These are phyloP conservation scores for Boletus rufocinnamomeus DNA, from an alignment of 768 basidiomycete species.

Conservation along the genomic window DNA sequence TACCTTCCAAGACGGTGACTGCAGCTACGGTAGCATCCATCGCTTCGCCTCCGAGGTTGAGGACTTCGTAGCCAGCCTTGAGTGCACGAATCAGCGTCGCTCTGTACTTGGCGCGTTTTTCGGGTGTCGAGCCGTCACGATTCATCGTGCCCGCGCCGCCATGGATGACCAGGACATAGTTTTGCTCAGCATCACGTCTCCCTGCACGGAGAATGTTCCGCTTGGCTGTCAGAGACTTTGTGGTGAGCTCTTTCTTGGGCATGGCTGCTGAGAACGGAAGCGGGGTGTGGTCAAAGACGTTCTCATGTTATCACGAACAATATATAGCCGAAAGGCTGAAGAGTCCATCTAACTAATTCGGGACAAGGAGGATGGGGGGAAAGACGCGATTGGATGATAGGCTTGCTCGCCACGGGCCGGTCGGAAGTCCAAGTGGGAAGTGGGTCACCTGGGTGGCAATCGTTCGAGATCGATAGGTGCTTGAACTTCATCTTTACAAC, in stretches of 20 bases:
- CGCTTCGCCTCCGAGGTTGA: constrained; percentile 71
- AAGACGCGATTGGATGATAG: neutral
- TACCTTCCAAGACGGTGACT: constrained; percentile 73
- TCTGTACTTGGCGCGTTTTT: constrained; percentile 60
- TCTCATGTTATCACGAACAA: constrained; percentile 3
- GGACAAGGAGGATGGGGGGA: neutral
- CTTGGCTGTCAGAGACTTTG: neutral
- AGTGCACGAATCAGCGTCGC: constrained; percentile 56
- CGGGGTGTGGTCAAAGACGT: neutral
- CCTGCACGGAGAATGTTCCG: constrained; percentile 4
- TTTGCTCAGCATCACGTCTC: constrained; percentile 14
- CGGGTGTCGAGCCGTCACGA: constrained; percentile 56
- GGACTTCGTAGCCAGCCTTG: constrained; percentile 60
- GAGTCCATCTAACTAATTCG: neutral
- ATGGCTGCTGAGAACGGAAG: constrained; percentile 1
- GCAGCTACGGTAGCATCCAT: constrained; percentile 82
- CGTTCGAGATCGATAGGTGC: too few species aligned
- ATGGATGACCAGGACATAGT: constrained; percentile 64
- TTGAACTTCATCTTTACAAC: too few species aligned
- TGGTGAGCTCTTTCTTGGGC: constrained; percentile 6
- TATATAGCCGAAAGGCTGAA: neutral
- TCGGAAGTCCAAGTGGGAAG: too few species aligned
- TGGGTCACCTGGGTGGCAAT: too few species aligned
- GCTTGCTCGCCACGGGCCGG: too few species aligned
- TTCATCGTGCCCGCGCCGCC: constrained; percentile 79